Conservation (phyloP, 2,329 filamentous ascomycete species). For the Trichoderma gracile region DNA sequence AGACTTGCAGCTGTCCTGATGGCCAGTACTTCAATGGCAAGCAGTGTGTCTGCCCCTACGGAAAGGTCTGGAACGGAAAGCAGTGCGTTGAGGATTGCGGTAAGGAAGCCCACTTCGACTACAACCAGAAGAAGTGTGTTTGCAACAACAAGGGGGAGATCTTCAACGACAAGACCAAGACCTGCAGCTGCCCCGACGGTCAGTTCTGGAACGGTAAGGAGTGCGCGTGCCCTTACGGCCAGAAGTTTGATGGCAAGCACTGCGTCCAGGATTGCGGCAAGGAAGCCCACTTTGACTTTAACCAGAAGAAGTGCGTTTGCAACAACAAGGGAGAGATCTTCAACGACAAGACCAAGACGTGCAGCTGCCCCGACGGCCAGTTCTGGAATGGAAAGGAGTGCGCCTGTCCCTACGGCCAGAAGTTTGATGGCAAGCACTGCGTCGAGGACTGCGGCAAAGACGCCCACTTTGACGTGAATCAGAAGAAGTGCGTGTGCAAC, state of each 20-base stretch:
- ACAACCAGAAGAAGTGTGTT: constrained; percentile 6
- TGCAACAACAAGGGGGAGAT: constrained; percentile 23
- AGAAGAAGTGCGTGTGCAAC: constrained; percentile 20
- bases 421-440: constrained; percentile 10
- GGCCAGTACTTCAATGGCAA: constrained; percentile 3
- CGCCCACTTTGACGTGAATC: neutral
- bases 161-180: constrained; percentile 15
- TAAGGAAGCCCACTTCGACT: constrained; percentile 15
- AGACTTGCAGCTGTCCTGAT: constrained; percentile 22
- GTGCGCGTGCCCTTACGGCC: constrained; percentile 9
- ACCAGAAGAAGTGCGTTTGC: constrained; percentile 20
- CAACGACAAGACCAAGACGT: constrained; percentile 13
- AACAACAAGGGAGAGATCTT: constrained; percentile 23
- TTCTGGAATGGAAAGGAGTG: constrained; percentile 15
- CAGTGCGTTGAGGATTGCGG: constrained; percentile 18
- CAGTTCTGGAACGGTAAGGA: constrained; percentile 9
- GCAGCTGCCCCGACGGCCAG: constrained; percentile 20
- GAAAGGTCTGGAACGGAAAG: neutral
- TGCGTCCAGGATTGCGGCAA: constrained; percentile 22
- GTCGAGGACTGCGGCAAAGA: constrained; percentile 22
- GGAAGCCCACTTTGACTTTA: constrained; percentile 3
- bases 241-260: neutral
- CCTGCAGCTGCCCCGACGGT: constrained; percentile 21
- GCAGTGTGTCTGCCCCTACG: constrained; percentile 12
- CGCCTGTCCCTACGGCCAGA: neutral